A percentile compares a stretch with the other conserved stretches of the same genome.
phyloP scores from a whole-genome alignment of 2,329 filamentous ascomycete species.

The Ampelomyces quisqualis region DNA sequence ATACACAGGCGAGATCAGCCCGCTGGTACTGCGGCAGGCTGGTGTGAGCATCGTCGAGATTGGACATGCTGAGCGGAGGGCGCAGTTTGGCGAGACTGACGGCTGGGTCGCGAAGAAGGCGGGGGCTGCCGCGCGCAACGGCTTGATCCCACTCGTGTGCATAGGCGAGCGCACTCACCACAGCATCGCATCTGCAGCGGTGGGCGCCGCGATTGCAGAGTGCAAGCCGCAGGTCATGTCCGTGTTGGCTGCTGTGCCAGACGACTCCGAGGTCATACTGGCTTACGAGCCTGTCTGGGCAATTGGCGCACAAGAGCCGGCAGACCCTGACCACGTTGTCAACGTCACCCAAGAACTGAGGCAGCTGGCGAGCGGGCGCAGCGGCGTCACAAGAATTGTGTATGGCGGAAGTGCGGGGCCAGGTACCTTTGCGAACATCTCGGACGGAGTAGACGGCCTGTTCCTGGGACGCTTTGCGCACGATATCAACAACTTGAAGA shows the following conservation, averaged over 20 bases:
- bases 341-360: constrained; percentile 67
- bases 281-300: constrained; percentile 91
- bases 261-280: constrained; percentile 68
- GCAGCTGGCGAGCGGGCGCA: constrained; percentile 54
- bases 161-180: constrained; percentile 68
- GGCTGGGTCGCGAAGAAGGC: constrained; percentile 67
- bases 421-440: constrained; percentile 69
- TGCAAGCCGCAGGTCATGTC: constrained; percentile 65
- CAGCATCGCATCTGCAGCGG: constrained; percentile 49
- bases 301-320: constrained; percentile 73
- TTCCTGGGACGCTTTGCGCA: constrained; percentile 82
- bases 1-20: constrained; percentile 77
- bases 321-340: constrained; percentile 70
- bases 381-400: constrained; percentile 65
- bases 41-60: constrained; percentile 74
- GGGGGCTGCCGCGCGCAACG: constrained; percentile 64
- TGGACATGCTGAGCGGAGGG: constrained; percentile 75
- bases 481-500: constrained; percentile 68
- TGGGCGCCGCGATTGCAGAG: constrained; percentile 64
- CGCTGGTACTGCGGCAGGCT: constrained; percentile 64
- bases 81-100: constrained; percentile 75
- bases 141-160: constrained; percentile 76
- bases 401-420: constrained; percentile 84
- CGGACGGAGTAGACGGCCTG: constrained; percentile 72
- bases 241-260: constrained; percentile 62